Base-by-base conservation (phyloP, 139 green algal species). In the Coccomyxa sp. region DNA sequence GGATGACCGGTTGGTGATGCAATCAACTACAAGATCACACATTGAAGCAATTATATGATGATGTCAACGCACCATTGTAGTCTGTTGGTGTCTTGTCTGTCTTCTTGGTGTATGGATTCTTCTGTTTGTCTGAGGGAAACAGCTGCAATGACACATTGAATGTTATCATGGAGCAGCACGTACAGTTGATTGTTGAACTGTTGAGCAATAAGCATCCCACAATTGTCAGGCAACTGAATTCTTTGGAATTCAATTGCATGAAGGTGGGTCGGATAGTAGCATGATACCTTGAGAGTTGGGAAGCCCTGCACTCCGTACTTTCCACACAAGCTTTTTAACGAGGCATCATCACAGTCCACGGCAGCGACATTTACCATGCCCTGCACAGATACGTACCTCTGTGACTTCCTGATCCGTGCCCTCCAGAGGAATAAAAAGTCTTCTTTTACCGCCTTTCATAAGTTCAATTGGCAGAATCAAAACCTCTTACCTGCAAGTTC, bases 201-300 rank as follows among this genome's bases (percentile, higher is more conserved):
- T 21, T 71, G 63, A 71, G 21, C 1, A 21, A 71, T 71, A 9
- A 71, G 63, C 63, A 71, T 71, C 1, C 38, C 38, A 51, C 38
- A 51, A 3, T 51, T 51, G 38, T 25, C 63, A 71, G 63, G 63
- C 18, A 71, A 71, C 4, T 14, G 63, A 21, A 71, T 11, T 71
- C 63, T 28, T 71, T 71, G 4, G 63, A 3, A 71, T 71, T 21
- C 60, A 68, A 16, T 25, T 14, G 14, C 60, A 68, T 25, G 60
- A 14, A 68, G 60, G 60, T 68, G 60, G 7, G 38, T 51, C 3
- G 7, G 38, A 51, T 51, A 51, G 9, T 3, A 31, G 27, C 71
- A 77, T 51, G 38, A 45, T 31, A 77, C 79, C 84, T 90, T 90
- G 28, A 90, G 31, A 0, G 84, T 87, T 23, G 87, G 87, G 79